Conservation (phyloP, 768 basidiomycete species). For the Tubosaeta sp. region DNA sequence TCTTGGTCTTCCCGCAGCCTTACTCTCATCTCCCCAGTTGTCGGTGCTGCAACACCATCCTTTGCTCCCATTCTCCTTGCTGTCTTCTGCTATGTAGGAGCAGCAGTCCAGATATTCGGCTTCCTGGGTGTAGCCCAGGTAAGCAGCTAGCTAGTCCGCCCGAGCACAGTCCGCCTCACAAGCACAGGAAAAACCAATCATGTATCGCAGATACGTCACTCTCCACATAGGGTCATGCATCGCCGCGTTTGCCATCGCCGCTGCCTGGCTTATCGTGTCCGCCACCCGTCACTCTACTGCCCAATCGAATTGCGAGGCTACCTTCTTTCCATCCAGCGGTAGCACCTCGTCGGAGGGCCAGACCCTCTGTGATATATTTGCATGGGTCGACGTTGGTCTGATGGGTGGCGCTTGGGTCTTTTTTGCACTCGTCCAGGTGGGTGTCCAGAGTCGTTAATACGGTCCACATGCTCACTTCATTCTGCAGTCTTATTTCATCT, state of each 20-base stretch:
- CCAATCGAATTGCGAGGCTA: conserved; percentile 55
- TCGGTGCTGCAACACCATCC: conserved; percentile 79
- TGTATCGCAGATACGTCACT: conserved; percentile 66
- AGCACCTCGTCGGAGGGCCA: conserved; percentile 48
- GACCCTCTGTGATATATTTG: conserved; percentile 82
- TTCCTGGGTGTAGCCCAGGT: conserved; percentile 82
- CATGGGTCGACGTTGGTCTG: conserved; percentile 89
- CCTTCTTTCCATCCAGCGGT: conserved; percentile 48
- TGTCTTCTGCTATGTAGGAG: conserved; percentile 70
- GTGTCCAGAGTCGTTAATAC: conserved; percentile 17
- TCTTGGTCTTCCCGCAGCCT: conserved; percentile 2
- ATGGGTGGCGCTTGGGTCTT: conserved; percentile 89
- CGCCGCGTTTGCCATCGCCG: conserved; percentile 70
- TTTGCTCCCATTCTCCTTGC: conserved; percentile 74
- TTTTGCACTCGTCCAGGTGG: conserved; percentile 71
- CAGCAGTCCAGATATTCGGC: conserved; percentile 75
- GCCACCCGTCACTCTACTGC: conserved; percentile 73
- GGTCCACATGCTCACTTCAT: conserved; percentile 2
- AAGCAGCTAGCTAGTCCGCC: neutral
- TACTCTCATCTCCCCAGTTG: conserved; percentile 47
- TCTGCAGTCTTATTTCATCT: conserved; percentile 44
- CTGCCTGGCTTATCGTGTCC: conserved; percentile 79
- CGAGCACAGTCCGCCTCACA: conserved; percentile 3
- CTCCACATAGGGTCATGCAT: conserved; percentile 54
- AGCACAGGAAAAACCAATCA: conserved; percentile 57